Evolutionary conservation across 192 early-diverging fungal species (phyloP).

Genomic region (Coemansia sp.): DNA sequence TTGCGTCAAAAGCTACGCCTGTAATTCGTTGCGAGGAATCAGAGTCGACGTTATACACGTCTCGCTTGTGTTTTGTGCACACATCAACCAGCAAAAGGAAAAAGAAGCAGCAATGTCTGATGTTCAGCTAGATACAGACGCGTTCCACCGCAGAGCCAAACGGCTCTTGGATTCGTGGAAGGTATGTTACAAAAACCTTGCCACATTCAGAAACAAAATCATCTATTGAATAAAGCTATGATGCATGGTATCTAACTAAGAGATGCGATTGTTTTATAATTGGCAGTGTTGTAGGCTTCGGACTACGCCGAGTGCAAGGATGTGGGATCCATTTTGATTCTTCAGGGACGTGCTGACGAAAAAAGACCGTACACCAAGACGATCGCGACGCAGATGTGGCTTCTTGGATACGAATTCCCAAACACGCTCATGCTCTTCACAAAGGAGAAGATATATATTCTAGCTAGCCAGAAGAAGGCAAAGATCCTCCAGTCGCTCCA

Average conservation of each 20-base stretch:
- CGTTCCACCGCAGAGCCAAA: slow-evolving; percentile 43
- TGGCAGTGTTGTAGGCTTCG: neutral
- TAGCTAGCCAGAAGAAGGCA: slow-evolving; percentile 80
- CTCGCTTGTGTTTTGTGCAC: neutral
- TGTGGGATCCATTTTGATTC: slow-evolving; percentile 39
- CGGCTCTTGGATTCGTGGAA: slow-evolving; percentile 38
- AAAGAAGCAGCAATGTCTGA: slow-evolving; percentile 24
- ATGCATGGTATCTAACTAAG: too few species aligned
- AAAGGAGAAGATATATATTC: slow-evolving; percentile 70
- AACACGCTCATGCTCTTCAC: slow-evolving; percentile 82
- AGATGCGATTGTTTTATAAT: neutral
- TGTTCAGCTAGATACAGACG: slow-evolving; percentile 43
- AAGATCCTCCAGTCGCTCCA: slow-evolving; percentile 64
- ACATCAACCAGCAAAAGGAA: neutral
- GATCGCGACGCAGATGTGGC: slow-evolving; percentile 73
- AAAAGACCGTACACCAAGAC: slow-evolving; percentile 50
- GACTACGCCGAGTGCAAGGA: neutral
- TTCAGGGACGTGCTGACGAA: slow-evolving; percentile 36
- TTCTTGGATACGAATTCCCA: slow-evolving; percentile 88
- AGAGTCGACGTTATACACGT: neutral
- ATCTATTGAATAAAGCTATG: too few species aligned
- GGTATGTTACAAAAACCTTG: too few species aligned
- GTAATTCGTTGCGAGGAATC: too few species aligned
- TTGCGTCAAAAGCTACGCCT: too few species aligned
- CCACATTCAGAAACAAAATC: too few species aligned